Evolutionary conservation across 2,329 filamentous ascomycete genomes (phyloP), one percentile per base, ranked within the genome.

Genomic region (Botryotinia globosa): DNA sequence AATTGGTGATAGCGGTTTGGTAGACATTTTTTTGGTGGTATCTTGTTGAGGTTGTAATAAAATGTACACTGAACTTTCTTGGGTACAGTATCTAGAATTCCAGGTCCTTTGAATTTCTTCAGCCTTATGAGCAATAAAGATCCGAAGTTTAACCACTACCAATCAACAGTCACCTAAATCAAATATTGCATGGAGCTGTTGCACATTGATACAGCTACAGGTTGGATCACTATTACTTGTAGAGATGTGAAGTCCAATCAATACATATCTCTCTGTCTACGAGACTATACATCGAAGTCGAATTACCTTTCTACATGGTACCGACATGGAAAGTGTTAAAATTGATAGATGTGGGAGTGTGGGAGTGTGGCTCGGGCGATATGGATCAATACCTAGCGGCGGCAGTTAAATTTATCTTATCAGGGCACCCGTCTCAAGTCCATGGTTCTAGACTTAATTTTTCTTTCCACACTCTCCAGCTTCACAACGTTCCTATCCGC

Each of bases 1-100:
- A 67, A 78, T 61, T 42, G 77, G 75, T 29, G 76, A 74, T n/a
- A 74, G 16, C 29, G 75, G 61, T 69, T 74, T 73, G 8, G 74
- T 67, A 48, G 77, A 74, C 78, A 79, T 79, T 62, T 25, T 25
- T 74, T 48, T 45, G 37, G 20, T 61, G 16, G 51, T 16, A 37
- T 58, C 12, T 5, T 66, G 7, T 29, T n/a, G 37, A 62, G 8
- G 66, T 69, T 34, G 10, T 61, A 25, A 69, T 42, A 14, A 10
- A 51, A 25, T 39, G 45, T 25, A 22, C 22, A 25, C 22, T 37
- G 9, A 29, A 34, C 64, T 51, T 51, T 54, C 12, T 54, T 54
- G 25, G 25, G 25, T n/a, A n/a, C n/a, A n/a, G n/a, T n/a, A 51
- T n/a, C 25, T n/a, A 3, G 12, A 12, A 54, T 54, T n/a, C 20